phyloP scores from a whole-genome alignment of 805 yeast genomes.

The Groenewaldozyma tartarivorans region DNA sequence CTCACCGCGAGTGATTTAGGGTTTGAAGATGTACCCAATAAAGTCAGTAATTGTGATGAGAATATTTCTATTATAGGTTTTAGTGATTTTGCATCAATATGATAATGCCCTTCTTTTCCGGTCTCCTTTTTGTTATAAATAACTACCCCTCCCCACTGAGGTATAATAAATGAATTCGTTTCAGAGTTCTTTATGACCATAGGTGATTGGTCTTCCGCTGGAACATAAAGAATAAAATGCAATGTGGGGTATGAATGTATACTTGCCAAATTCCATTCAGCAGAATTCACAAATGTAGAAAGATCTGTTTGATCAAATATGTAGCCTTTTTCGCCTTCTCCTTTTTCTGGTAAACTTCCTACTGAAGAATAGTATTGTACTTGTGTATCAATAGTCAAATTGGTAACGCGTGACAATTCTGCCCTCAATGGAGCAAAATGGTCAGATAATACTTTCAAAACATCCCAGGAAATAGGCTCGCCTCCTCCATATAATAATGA shows the following conservation, averaged over 20 bases:
- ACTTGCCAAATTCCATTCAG: slow-evolving; percentile 68
- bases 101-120: slow-evolving; percentile 10
- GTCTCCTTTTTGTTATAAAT: slow-evolving; percentile 34
- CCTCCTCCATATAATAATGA: slow-evolving; percentile 57
- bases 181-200: slow-evolving; percentile 36
- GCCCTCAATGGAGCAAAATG: slow-evolving; percentile 48
- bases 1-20: slow-evolving; percentile 55
- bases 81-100: slow-evolving; percentile 33
- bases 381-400: slow-evolving; percentile 72
- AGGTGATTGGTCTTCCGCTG: slow-evolving; percentile 40
- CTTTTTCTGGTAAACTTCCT: slow-evolving; percentile 9
- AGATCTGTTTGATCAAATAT: slow-evolving; percentile 44
- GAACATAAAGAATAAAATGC: slow-evolving; percentile 63
- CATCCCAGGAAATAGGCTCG: slow-evolving; percentile 62
- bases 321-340: slow-evolving; percentile 20
- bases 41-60: slow-evolving; percentile 61
- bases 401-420: slow-evolving; percentile 45
- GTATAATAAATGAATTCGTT: slow-evolving; percentile 60
- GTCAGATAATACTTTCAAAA: slow-evolving; percentile 41
- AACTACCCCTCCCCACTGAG: slow-evolving; percentile 84
- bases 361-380: slow-evolving; percentile 54
- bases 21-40: slow-evolving; percentile 56
- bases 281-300: slow-evolving; percentile 70
- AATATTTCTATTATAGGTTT: slow-evolving; percentile 55
- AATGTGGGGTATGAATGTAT: slow-evolving; percentile 54